phyloP scores from a whole-genome alignment of 2,329 filamentous ascomycete genomes.

The Ceratocystis variospora region DNA sequence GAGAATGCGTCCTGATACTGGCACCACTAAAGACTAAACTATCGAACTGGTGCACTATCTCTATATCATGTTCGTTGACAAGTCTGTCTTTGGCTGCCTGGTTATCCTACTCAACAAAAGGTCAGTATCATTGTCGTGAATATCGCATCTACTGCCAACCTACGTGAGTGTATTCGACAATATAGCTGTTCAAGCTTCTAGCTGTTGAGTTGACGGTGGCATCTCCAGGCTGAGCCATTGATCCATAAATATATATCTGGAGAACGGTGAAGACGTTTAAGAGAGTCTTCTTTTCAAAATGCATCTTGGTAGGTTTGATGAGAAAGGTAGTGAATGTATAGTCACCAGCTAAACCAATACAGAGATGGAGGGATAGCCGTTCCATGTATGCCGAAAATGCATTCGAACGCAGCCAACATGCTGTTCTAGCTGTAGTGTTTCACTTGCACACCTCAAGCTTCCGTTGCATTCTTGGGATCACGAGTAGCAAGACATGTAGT shows the following conservation, averaged over 20 bases:
- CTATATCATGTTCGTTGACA: neutral
- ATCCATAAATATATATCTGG: neutral
- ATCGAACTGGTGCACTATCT: neutral
- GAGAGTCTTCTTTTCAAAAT: neutral
- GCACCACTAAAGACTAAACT: constrained; percentile 28
- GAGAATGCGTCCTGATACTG: constrained; percentile 25
- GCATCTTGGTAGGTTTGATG: neutral
- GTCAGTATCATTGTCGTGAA: neutral
- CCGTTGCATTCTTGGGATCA: too few species aligned
- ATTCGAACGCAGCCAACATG: too few species aligned
- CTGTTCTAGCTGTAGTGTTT: too few species aligned
- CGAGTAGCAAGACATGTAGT: too few species aligned
- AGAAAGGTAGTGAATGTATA: neutral
- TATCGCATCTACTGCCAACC: neutral
- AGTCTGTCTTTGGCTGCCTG: neutral
- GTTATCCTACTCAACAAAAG: neutral
- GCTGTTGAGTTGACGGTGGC: neutral
- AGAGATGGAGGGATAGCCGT: neutral
- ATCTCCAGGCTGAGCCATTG: neutral
- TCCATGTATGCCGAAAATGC: neutral
- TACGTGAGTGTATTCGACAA: constrained; percentile 6
- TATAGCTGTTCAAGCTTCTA: neutral
- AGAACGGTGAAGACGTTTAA: neutral
- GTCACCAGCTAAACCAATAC: neutral
- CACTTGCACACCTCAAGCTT: too few species aligned